Conservation (phyloP, 805 yeast genomes). For the Kluyveromyces wickerhamii region DNA sequence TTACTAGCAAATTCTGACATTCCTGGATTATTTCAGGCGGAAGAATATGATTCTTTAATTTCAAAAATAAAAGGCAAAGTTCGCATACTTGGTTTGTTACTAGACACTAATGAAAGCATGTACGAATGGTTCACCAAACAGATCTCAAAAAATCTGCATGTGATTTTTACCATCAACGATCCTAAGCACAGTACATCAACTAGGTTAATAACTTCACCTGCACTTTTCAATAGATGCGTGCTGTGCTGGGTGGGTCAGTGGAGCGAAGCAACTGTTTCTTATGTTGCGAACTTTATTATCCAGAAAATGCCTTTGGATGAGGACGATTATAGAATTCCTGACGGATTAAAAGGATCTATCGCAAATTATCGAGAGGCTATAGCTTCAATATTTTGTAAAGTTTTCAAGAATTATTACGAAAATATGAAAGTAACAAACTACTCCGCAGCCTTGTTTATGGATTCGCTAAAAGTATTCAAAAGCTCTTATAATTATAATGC, state of each 20-base stretch:
- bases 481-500: constrained; percentile 37
- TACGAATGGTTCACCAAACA: constrained; percentile 67
- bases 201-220: constrained; percentile 68
- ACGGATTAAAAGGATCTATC: constrained; percentile 4
- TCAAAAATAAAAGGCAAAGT: constrained; percentile 49
- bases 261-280: constrained; percentile 42
- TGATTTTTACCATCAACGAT: constrained; percentile 66
- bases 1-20: constrained; percentile 88
- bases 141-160: constrained; percentile 67
- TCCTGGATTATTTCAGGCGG: constrained; percentile 81
- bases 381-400: constrained; percentile 36
- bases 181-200: constrained; percentile 32
- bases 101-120: constrained; percentile 63
- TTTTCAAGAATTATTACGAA: constrained; percentile 33
- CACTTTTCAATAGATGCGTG: constrained; percentile 83
- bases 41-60: constrained; percentile 50
- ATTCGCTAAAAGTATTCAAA: constrained; percentile 40
- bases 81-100: constrained; percentile 47
- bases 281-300: constrained; percentile 41
- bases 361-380: constrained; percentile 37
- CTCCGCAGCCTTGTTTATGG: constrained; percentile 51
- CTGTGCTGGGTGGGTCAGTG: constrained; percentile 86
- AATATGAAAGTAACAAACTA: constrained; percentile 6
- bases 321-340: constrained; percentile 9
- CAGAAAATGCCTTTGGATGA: constrained; percentile 45